phyloP scores from a whole-genome alignment of 2,329 filamentous ascomycete species.

The Talaromyces atroroseus region DNA sequence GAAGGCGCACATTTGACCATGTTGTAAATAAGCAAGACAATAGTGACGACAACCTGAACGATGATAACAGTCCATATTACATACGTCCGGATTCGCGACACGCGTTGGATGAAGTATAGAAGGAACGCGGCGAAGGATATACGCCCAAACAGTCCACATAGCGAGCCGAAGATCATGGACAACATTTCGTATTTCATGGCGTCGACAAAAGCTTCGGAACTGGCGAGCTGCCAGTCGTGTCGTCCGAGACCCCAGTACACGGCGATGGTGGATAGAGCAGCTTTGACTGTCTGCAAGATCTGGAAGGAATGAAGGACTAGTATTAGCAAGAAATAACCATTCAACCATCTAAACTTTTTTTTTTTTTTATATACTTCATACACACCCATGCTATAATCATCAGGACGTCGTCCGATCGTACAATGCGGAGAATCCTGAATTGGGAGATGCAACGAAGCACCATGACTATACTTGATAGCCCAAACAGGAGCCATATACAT shows the following conservation, averaged over 20 bases:
- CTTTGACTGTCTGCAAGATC: constrained; percentile 6
- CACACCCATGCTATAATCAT: constrained; percentile 15
- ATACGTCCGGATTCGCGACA: constrained; percentile 11
- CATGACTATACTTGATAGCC: constrained; percentile 6
- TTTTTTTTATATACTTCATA: not conserved
- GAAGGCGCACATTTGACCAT: constrained; percentile 14
- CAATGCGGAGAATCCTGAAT: constrained; percentile 2
- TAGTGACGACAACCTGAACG: constrained; percentile 15
- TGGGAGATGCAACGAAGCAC: constrained; percentile 11
- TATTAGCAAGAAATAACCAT: not conserved
- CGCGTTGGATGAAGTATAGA: constrained; percentile 13
- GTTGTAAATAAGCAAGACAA: constrained; percentile 13
- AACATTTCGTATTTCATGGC: constrained; percentile 16
- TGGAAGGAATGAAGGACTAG: not conserved
- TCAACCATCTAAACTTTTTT: not conserved
- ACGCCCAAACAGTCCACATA: constrained; percentile 17
- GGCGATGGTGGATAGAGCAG: constrained; percentile 11
- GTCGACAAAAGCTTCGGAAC: constrained; percentile 1
- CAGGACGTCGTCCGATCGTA: constrained; percentile 8
- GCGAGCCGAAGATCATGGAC: constrained; percentile 14
- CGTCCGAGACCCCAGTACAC: constrained; percentile 17
- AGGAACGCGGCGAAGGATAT: constrained; percentile 17
- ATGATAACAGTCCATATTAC: constrained; percentile 15
- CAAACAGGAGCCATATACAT: constrained; percentile 9
- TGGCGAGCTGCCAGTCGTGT: constrained; percentile 13